phyloP scores from a whole-genome alignment of 75 land plant species.

The Pinus tabuliformis region DNA sequence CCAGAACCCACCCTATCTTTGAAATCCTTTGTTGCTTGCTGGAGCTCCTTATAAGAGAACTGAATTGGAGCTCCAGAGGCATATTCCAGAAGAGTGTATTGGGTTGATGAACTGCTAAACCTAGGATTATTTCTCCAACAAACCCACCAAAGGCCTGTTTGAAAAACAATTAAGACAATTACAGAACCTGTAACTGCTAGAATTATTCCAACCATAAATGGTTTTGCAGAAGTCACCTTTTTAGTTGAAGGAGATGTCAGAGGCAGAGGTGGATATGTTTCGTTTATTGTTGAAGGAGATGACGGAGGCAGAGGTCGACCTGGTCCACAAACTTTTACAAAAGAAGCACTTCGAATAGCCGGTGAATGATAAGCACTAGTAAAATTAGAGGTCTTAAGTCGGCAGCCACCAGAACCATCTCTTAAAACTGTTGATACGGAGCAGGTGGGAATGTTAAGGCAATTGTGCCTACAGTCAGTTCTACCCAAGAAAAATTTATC shows the following conservation, averaged over 20 bases:
- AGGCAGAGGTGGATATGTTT: background rate
- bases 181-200: background rate
- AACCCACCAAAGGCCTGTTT: background rate
- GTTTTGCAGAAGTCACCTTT: slow-evolving; percentile 10
- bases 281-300: background rate
- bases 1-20: slow-evolving; percentile 78
- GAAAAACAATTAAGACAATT: slow-evolving; percentile 12
- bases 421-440: slow-evolving; percentile 42
- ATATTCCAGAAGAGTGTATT: slow-evolving; percentile 64
- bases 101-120: background rate
- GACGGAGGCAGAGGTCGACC: background rate
- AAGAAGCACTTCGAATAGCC: slow-evolving; percentile 47
- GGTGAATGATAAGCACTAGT: slow-evolving; percentile 54
- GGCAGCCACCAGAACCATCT: slow-evolving; percentile 65
- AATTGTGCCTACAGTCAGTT: slow-evolving; percentile 43
- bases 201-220: background rate
- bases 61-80: slow-evolving; percentile 79
- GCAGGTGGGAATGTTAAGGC: slow-evolving; percentile 24
- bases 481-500: slow-evolving; percentile 20
- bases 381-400: slow-evolving; percentile 24
- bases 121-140: background rate
- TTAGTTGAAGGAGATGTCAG: background rate
- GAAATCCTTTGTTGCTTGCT: slow-evolving; percentile 62
- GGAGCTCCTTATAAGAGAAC: slow-evolving; percentile 72
- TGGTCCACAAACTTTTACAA: slow-evolving; percentile 55